Conservation (phyloP, 2,329 filamentous ascomycete genomes). For the Xylariomycetidae sp. region DNA sequence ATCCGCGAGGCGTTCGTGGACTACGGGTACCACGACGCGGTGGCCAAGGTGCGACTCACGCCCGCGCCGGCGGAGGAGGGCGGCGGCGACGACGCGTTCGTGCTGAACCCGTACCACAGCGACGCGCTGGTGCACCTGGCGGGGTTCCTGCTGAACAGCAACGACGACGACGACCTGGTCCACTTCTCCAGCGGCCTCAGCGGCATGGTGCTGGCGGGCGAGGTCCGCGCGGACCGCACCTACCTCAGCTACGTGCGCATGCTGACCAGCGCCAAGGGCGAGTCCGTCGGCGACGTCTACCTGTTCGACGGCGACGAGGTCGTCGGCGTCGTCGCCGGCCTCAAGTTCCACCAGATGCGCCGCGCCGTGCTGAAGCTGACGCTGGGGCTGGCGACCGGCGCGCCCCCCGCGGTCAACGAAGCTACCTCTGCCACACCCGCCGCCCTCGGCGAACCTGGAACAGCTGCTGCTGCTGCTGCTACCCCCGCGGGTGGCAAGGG, state of each 20-base stretch:
- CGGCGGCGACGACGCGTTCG: constrained; percentile 8
- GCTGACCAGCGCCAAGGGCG: constrained; percentile 9
- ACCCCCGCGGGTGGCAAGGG: background rate
- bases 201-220: constrained; percentile 10
- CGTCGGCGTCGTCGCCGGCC: constrained; percentile 10
- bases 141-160: constrained; percentile 14
- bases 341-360: constrained; percentile 13
- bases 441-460: background rate
- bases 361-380: constrained; percentile 11
- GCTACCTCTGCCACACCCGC: background rate
- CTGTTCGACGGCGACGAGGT: constrained; percentile 12
- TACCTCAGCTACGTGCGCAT: constrained; percentile 16
- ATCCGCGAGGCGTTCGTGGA: constrained; percentile 12
- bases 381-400: constrained; percentile 7
- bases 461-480: background rate
- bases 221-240: constrained; percentile 8
- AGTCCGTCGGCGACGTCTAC: constrained; percentile 12
- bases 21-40: constrained; percentile 8
- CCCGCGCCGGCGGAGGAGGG: constrained; percentile 6
- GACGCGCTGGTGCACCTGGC: constrained; percentile 17
- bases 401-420: background rate
- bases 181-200: constrained; percentile 16
- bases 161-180: constrained; percentile 7
- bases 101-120: constrained; percentile 13
- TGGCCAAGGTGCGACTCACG: constrained; percentile 12